Evolutionary conservation across 2,329 filamentous ascomycete genomes (phyloP).

Genomic region (Tolypocladium paradoxum): DNA sequence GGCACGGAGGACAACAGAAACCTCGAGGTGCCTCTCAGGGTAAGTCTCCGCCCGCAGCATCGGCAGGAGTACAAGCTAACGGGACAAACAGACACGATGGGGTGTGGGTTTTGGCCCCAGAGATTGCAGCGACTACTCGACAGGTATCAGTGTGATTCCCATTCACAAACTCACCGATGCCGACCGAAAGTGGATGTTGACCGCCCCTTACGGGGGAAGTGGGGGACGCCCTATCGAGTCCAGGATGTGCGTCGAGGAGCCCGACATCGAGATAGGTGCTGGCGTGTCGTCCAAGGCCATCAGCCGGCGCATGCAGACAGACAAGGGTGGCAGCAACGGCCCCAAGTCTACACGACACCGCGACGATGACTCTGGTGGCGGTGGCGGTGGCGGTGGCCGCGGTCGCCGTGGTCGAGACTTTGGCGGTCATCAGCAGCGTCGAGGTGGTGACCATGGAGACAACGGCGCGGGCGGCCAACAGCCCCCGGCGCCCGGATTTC

Average conservation of each 20-base stretch:
- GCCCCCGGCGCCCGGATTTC: slow-evolving; percentile 17
- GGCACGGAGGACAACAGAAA: slow-evolving; percentile 75
- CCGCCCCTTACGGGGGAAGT: slow-evolving; percentile 84
- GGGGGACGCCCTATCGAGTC: slow-evolving; percentile 71
- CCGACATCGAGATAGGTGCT: slow-evolving; percentile 95
- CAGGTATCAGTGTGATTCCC: slow-evolving; percentile 85
- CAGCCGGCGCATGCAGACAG: slow-evolving; percentile 57
- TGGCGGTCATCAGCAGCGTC: slow-evolving; percentile 1
- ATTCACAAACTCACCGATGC: slow-evolving; percentile 89
- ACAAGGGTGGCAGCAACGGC: slow-evolving; percentile 53
- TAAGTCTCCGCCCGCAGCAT: slow-evolving; percentile 29
- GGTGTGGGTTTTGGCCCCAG: slow-evolving; percentile 94
- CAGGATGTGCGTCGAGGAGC: slow-evolving; percentile 88
- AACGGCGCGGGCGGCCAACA: slow-evolving; percentile 8
- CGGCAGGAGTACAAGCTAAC: slow-evolving; percentile 12
- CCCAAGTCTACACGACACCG: slow-evolving; percentile 49
- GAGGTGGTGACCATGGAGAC: slow-evolving; percentile 10
- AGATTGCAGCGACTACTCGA: slow-evolving; percentile 93
- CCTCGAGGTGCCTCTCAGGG: slow-evolving; percentile 61
- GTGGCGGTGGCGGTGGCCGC: slow-evolving; percentile 10
- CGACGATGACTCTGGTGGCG: slow-evolving; percentile 20
- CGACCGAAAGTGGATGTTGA: slow-evolving; percentile 94
- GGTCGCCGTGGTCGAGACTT: slow-evolving; percentile 20
- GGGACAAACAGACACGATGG: slow-evolving; percentile 65
- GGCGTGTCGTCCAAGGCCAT: slow-evolving; percentile 92